Base-by-base conservation (phyloP, 805 yeast genomes). In the Kockiozyma suomiensis region DNA sequence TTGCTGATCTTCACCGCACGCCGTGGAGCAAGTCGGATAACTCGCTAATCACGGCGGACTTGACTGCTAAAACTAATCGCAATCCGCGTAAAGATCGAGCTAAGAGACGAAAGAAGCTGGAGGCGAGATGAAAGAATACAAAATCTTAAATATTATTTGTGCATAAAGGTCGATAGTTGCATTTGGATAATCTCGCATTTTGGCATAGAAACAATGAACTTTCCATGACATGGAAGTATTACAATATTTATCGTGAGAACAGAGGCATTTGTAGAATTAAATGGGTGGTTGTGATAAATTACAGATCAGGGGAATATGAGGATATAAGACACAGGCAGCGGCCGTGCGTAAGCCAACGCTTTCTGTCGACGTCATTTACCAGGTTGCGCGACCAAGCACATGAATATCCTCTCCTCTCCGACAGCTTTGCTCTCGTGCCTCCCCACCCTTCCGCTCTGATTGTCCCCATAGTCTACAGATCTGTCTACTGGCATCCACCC, bases 1-100 rank as follows among this genome's bases (percentile, higher is more conserved):
- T 56, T 13, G n/a, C 30, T n/a, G 12, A 43, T 23, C 32, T 45
- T 15, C 50, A 56, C 10, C 48, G 25, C 13, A 32, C 35, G 35
- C 56, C 45, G 15, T 56, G 56, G 51, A 42, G 48, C 37, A 28
- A 32, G 6, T 6, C 42, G 12, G 40, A 48, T 5, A 17, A 7
- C 15, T 10, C 41, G 15, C 28, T 48, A 4, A 48, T 48, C 4
- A 23, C 28, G n/a, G 51, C 51, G 5, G 51, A 48, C 3, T 10
- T 48, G 41, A 17, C 23, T 1, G 30, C 51, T 4, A 48, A 30
- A 19, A 17, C 28, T 15, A 48, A 21, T 10, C 17, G 41, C 17
- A 12, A 19, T 48, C 35, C 17, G n/a, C n/a, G n/a, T n/a, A n/a
- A n/a, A n/a, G n/a, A n/a, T n/a, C n/a, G n/a, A n/a, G 7, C 21